Evolutionary conservation across 768 basidiomycete species (phyloP).

Genomic region (Dioszegia aurantiaca): DNA sequence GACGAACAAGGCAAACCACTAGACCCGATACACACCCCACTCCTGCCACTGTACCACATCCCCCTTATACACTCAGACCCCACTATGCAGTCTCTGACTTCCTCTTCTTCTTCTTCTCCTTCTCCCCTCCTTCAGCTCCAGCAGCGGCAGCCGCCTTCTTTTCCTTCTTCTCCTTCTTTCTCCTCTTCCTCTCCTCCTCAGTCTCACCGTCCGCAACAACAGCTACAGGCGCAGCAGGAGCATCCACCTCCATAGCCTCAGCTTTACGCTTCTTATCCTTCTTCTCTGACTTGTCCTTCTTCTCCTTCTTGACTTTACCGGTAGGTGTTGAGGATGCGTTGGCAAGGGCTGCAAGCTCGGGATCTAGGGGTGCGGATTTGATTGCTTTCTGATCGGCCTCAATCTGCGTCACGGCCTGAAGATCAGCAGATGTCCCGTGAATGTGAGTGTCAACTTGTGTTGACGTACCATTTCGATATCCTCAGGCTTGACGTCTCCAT

Average conservation of each 20-base stretch:
- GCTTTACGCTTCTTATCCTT: slow-evolving; percentile 48
- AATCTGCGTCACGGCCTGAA: slow-evolving; percentile 48
- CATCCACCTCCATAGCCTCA: slow-evolving; percentile 35
- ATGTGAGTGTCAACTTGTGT: not conserved
- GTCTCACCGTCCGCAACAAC: slow-evolving; percentile 17
- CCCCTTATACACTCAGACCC: not conserved
- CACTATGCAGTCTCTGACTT: slow-evolving; percentile 27
- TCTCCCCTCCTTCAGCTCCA: slow-evolving; percentile 24
- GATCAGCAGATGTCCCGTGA: not conserved
- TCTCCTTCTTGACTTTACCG: slow-evolving; percentile 28
- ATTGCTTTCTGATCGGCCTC: slow-evolving; percentile 31
- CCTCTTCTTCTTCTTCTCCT: slow-evolving; percentile 44
- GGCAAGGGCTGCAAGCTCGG: slow-evolving; percentile 47
- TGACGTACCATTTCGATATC: slow-evolving; percentile 48
- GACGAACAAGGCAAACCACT: slow-evolving; percentile 8
- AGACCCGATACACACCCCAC: not conserved
- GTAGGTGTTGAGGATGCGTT: slow-evolving; percentile 19
- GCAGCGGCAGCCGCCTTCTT: slow-evolving; percentile 20
- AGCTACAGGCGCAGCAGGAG: not conserved
- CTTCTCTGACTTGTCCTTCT: slow-evolving; percentile 44
- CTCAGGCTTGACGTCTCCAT: slow-evolving; percentile 61
- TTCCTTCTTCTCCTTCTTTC: slow-evolving; percentile 39
- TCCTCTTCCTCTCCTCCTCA: slow-evolving; percentile 27
- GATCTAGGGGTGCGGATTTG: slow-evolving; percentile 32
- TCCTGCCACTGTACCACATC: not conserved